phyloP scores from a whole-genome alignment of 345 rosid species.

The Microcos paniculata region DNA sequence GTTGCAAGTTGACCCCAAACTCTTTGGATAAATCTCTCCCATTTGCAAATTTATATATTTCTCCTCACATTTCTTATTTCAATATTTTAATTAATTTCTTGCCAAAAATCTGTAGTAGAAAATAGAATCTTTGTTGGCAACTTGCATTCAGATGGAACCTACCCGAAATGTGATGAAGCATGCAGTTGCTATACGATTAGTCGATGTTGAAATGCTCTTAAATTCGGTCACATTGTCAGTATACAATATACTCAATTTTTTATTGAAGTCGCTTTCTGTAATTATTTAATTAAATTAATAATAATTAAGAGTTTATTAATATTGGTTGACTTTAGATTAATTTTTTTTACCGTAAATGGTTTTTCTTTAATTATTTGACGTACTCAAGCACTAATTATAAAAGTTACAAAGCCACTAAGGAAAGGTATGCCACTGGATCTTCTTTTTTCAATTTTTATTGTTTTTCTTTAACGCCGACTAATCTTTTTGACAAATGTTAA shows the following conservation, averaged over 20 bases:
- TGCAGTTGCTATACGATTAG: not conserved
- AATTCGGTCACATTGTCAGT: not conserved
- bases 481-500: not conserved
- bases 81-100: too few relatives aligned
- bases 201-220: not conserved
- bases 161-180: not conserved
- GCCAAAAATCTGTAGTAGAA: too few relatives aligned
- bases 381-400: not conserved
- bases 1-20: too few relatives aligned
- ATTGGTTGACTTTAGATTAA: not conserved
- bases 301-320: not conserved
- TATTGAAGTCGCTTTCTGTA: not conserved
- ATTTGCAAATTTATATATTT: too few relatives aligned
- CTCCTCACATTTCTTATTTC: too few relatives aligned
- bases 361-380: not conserved
- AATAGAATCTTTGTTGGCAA: too few relatives aligned
- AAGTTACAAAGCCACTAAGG: not conserved
- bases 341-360: not conserved
- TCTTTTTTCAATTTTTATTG: not conserved
- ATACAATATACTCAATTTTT: not conserved
- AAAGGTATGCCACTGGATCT: conserved; percentile 3
- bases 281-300: not conserved
- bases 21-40: too few relatives aligned
- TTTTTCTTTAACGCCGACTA: not conserved
- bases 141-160: too few relatives aligned